Evolutionary conservation across 1,284 basidiomycete species (phyloP).

Genomic region (Anthracocystis setariae): DNA sequence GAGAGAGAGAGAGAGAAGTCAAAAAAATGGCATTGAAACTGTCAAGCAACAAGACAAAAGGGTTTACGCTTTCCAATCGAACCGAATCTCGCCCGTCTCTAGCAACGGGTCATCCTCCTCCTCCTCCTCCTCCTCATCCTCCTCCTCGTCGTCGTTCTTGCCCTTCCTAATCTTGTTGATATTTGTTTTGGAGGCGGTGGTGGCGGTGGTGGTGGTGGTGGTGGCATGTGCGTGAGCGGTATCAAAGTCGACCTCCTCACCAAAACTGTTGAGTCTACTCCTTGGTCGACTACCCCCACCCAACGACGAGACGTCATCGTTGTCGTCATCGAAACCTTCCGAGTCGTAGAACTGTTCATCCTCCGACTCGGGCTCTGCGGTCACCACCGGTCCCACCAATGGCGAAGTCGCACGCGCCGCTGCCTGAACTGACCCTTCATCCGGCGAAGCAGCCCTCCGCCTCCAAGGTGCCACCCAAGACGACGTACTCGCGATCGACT

Average conservation of each 20-base stretch:
- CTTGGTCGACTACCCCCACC: constrained; percentile 9
- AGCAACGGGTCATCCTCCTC: constrained; percentile 51
- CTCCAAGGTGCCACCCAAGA: constrained; percentile 55
- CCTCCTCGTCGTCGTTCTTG: too few relatives aligned
- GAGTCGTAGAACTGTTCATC: constrained; percentile 51
- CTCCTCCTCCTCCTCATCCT: constrained; percentile 28
- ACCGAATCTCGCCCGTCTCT: constrained; percentile 63
- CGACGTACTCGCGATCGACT: constrained; percentile 3
- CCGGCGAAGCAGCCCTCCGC: constrained; percentile 40
- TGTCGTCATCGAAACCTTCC: constrained; percentile 27
- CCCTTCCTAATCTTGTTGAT: too few relatives aligned
- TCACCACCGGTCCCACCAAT: constrained; percentile 50
- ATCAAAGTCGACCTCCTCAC: not conserved
- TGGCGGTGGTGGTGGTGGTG: too few relatives aligned
- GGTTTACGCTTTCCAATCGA: constrained; percentile 59
- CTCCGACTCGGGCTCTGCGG: constrained; percentile 41
- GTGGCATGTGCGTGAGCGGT: not conserved
- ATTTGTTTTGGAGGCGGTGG: too few relatives aligned
- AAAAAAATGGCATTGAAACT: too few relatives aligned
- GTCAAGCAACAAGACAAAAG: too few relatives aligned
- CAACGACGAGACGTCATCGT: constrained; percentile 29
- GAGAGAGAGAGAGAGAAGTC: too few relatives aligned
- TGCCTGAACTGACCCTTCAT: constrained; percentile 1
- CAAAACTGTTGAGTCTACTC: constrained; percentile 5
- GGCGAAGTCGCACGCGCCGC: constrained; percentile 39